phyloP scores from a whole-genome alignment of 2,329 filamentous ascomycete genomes.

The Rutstroemia sydowiana region DNA sequence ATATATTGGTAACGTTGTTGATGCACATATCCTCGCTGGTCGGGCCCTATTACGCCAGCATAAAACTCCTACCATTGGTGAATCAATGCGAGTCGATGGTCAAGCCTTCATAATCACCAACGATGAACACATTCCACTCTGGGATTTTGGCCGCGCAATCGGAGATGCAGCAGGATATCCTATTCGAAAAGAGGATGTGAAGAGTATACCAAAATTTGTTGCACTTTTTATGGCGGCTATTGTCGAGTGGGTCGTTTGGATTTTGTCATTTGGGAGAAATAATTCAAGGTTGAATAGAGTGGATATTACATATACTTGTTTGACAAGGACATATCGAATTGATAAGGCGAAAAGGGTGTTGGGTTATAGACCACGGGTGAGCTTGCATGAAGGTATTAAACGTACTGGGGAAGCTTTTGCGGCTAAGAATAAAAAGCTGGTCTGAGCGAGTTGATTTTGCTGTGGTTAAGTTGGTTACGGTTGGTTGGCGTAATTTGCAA shows the following conservation, averaged over 20 bases:
- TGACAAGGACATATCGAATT: neutral
- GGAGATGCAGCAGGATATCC: conserved; percentile 9
- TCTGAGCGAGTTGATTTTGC: neutral
- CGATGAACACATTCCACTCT: conserved; percentile 15
- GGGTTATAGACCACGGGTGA: neutral
- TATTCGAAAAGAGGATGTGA: conserved; percentile 7
- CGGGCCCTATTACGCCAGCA: conserved; percentile 33
- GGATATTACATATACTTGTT: neutral
- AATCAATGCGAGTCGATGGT: conserved; percentile 9
- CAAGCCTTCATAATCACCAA: conserved; percentile 18
- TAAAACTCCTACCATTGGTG: neutral
- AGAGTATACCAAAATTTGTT: conserved; percentile 7
- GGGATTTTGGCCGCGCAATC: conserved; percentile 12
- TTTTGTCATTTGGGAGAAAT: conserved; percentile 6
- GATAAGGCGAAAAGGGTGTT: neutral
- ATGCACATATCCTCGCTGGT: conserved; percentile 43
- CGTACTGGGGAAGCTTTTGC: neutral
- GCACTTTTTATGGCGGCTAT: conserved; percentile 11
- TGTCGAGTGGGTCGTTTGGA: conserved; percentile 16
- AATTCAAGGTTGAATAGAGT: neutral
- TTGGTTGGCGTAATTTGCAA: no score
- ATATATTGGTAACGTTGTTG: conserved; percentile 40
- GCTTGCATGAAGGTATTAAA: neutral
- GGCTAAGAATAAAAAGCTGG: neutral
- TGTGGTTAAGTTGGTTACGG: neutral